Evolutionary conservation across 257 asterid genomes (phyloP).

Genomic region (Plantago ovata): DNA sequence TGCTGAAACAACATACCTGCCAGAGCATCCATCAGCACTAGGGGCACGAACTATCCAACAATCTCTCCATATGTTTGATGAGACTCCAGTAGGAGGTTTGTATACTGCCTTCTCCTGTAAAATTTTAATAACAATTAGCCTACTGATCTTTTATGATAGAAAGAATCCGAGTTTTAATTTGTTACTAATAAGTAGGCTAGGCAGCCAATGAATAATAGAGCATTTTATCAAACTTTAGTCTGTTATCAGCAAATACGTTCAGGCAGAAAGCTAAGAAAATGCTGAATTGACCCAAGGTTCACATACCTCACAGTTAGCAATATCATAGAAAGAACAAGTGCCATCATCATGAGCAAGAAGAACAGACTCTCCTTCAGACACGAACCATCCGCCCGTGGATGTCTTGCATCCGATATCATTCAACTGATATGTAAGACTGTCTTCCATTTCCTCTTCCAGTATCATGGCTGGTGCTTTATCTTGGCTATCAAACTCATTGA

Average conservation of each 20-base stretch:
- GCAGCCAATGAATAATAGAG: not conserved
- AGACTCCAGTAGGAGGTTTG: slow-evolving; percentile 56
- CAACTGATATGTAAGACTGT: slow-evolving; percentile 30
- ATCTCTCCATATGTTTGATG: slow-evolving; percentile 72
- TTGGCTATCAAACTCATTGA: slow-evolving; percentile 59
- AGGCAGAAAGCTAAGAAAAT: not conserved
- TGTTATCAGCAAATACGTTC: not conserved
- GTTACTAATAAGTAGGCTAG: not conserved
- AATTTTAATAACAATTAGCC: not conserved
- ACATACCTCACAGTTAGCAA: slow-evolving; percentile 67
- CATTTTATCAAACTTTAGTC: not conserved
- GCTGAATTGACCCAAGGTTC: not conserved
- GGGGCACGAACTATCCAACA: slow-evolving; percentile 88
- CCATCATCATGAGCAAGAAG: slow-evolving; percentile 78
- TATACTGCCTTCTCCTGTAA: slow-evolving; percentile 67
- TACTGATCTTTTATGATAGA: not conserved
- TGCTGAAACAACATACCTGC: slow-evolving; percentile 83
- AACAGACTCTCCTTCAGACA: slow-evolving; percentile 80
- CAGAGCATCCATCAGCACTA: slow-evolving; percentile 80
- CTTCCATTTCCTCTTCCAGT: slow-evolving; percentile 55
- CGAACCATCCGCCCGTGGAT: slow-evolving; percentile 90
- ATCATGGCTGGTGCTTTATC: slow-evolving; percentile 44
- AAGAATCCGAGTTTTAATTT: not conserved
- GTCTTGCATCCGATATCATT: slow-evolving; percentile 61
- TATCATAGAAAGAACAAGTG: slow-evolving; percentile 71